Percentiles rank a stretch among this genome's conserved stretches.
Evolutionary conservation across 208 protist genomes (phyloP).

Genomic region (Crithidia acanthocephali): DNA sequence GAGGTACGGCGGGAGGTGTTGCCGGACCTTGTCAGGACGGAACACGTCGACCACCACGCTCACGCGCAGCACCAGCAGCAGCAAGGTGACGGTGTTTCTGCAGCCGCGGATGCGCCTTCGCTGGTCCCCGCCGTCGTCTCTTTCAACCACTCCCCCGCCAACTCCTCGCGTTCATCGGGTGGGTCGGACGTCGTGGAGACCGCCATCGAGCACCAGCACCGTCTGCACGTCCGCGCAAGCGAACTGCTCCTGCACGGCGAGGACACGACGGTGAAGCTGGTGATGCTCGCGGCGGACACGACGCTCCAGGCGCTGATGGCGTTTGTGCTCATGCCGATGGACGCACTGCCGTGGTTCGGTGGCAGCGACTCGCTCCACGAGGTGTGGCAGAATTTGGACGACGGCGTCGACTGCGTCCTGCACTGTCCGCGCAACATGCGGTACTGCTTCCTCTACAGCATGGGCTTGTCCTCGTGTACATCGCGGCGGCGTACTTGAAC

Average conservation of each 20-base stretch:
- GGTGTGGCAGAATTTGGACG: constrained; percentile 41
- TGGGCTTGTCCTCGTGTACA: constrained; percentile 57
- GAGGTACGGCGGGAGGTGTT: background rate
- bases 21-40: background rate
- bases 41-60: background rate
- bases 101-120: no score
- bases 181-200: background rate
- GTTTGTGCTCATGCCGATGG: constrained; percentile 47
- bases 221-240: constrained; percentile 9
- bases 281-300: constrained; percentile 57
- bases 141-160: no score
- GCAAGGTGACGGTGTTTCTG: no score
- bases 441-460: constrained; percentile 50
- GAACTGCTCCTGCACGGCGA: constrained; percentile 38
- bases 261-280: constrained; percentile 60
- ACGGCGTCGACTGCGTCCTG: constrained; percentile 47
- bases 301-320: constrained; percentile 41
- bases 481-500: constrained; percentile 60
- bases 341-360: constrained; percentile 65
- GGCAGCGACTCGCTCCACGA: constrained; percentile 40
- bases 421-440: constrained; percentile 60
- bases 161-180: background rate
- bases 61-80: background rate
- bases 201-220: background rate
- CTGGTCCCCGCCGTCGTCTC: no score